Base-by-base conservation (phyloP, 129 eudicot genomes). In the Lactuca saligna region DNA sequence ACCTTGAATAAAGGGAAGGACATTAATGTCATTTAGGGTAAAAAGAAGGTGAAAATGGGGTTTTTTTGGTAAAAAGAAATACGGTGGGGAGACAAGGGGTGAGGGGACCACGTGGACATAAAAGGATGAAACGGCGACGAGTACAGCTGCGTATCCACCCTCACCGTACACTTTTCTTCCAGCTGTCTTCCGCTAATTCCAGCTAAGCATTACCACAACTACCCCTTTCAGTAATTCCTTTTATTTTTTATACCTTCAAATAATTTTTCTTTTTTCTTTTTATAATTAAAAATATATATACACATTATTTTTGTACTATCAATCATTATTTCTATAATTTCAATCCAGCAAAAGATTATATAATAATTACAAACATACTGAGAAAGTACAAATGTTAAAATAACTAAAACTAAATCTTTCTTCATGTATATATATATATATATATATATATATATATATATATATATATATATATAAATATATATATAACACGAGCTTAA, bases 111-210 rank as follows among this genome's bases (percentile, higher is more conserved):
- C 68, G 79, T 66, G 79, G 79, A 75, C 73, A 66, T 55, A 66
- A 65, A 65, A 66, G 41, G 65, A 65, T 35, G 49, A 68, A 75
- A 75, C 75, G 80, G 75, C 80, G 75, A 75, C 80, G 80, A 75
- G 54, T 75, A 67, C 68, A 57, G 65, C 67, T 41, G 69, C 72
- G 69, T 32, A 39, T 75, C 80, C 72, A 54, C 72, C 68, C 61
- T 53, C 55, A 12, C 80, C 75, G 80, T 68, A 75, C 80, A 51
- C 80, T 59, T 75, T 68, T 68, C 62, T 0, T 61, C 80, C 75
- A 75, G 80, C 75, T 75, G 80, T 75, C 62, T 68, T 75, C 80
- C 75, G 12, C 48, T 75, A 31, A 68, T 75, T 68, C 80, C 80
- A 75, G 80, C 80, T 59, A 68, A 68, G 63, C 80, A 35, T 68